phyloP scores from a whole-genome alignment of 495 filamentous ascomycete species.

The Chaetomium cochliodes region DNA sequence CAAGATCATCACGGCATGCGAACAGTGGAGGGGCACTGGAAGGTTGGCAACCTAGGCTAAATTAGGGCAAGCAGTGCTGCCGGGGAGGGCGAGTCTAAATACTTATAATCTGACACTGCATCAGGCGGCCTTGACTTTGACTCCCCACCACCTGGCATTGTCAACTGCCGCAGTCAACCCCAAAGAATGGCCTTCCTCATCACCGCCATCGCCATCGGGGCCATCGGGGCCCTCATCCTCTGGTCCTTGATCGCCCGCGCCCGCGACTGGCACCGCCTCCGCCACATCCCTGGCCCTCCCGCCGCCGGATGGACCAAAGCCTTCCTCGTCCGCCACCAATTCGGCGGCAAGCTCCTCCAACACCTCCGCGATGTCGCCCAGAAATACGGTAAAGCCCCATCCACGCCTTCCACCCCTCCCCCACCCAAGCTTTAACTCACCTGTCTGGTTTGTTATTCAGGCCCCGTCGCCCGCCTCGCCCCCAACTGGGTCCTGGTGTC shows the following conservation, averaged over 20 bases:
- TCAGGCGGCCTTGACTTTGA: not conserved
- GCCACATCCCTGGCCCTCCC: constrained; percentile 4
- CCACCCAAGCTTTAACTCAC: not conserved
- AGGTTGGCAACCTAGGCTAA: not conserved
- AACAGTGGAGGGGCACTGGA: no score
- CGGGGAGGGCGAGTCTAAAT: not conserved
- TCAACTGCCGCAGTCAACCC: not conserved
- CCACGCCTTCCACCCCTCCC: not conserved
- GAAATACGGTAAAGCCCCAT: not conserved
- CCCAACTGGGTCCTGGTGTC: not conserved
- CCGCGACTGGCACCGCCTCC: constrained; percentile 3
- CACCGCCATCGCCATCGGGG: not conserved
- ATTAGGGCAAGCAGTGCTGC: not conserved
- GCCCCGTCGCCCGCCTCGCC: constrained; percentile 1
- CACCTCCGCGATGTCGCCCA: not conserved
- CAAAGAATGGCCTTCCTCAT: not conserved
- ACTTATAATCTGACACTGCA: not conserved
- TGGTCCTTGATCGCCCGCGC: not conserved
- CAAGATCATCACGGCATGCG: no score
- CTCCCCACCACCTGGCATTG: not conserved
- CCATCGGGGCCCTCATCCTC: not conserved
- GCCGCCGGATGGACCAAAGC: not conserved
- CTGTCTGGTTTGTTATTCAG: no score
- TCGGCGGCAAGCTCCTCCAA: not conserved
- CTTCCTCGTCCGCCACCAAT: not conserved